Evolutionary conservation across 331 rosid species (phyloP).

Genomic region (Pyrus hybrid): DNA sequence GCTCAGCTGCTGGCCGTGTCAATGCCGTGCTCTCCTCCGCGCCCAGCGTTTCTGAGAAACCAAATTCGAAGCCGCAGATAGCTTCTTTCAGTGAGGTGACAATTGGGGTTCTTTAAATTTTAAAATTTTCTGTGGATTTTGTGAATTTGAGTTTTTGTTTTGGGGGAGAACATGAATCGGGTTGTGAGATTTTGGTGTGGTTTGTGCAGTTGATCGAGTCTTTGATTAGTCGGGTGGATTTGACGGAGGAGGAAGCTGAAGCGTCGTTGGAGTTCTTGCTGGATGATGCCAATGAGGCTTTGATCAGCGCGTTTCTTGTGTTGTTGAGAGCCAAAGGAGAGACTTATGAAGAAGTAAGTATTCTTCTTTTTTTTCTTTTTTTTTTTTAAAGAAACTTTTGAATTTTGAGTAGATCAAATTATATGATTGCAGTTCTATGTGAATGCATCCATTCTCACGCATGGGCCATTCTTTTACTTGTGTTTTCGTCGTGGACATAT

Average conservation of each 20-base stretch:
- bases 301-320: slow-evolving; percentile 83
- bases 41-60: slow-evolving; percentile 1
- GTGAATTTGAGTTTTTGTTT: background rate
- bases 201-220: slow-evolving; percentile 60
- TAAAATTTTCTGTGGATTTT: background rate
- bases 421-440: background rate
- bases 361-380: no score
- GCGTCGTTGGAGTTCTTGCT: slow-evolving; percentile 56
- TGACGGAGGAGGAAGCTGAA: slow-evolving; percentile 68
- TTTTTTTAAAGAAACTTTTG: no score
- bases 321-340: slow-evolving; percentile 88
- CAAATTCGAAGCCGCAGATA: background rate
- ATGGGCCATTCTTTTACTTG: no score
- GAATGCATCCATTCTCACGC: background rate
- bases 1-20: background rate
- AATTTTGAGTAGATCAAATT: background rate
- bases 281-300: slow-evolving; percentile 56
- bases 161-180: background rate
- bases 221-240: slow-evolving; percentile 48
- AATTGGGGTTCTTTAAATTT: background rate
- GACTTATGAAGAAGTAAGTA: slow-evolving; percentile 73
- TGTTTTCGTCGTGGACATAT: no score
- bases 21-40: slow-evolving; percentile 1
- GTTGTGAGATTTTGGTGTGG: background rate
- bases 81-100: slow-evolving; percentile 26